Base-by-base conservation (phyloP, 2,329 filamentous ascomycete genomes). In the Colletotrichum theobromicola region DNA sequence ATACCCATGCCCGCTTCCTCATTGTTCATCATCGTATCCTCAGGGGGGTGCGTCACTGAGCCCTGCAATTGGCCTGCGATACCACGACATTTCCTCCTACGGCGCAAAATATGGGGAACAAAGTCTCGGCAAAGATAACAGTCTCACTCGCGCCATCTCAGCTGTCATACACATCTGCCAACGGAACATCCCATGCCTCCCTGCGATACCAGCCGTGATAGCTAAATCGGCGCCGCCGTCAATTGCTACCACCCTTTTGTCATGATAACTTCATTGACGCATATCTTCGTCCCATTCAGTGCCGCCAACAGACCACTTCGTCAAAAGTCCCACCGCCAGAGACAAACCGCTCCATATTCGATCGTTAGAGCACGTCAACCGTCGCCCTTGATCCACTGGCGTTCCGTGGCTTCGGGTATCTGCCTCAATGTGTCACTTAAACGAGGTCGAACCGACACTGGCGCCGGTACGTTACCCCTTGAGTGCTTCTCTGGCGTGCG, bases 111-210 rank as follows among this genome's bases (percentile, higher is more conserved):
- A 72, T 72, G 72, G 72, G 42, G 72, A 72, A 63, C 6, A 67
- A 67, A 67, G 72, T 72, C 72, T 74, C 34, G 72, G 72, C 72
- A 74, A 74, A 74, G 72, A 74, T 74, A 74, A 74, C 72, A 55
- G 24, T 62, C 42, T 62, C 30, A 66, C 62, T 58, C 62, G 8
- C 28, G 10, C 15, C 18, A 62, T 63, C 21, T 42, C 42, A n/a
- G 10, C n/a, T 53, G 61, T 73, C 70, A 73, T 70, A 50, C 32
- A 16, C 46, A 63, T 69, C 65, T 73, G 70, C 70, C 30, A 70
- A 65, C 46, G 46, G 26, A n/a, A 61, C 28, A 63, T 26, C 30
- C 60, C 32, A 63, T 30, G 15, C 35, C 34, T 32, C 35, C 50
- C 34, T 12, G 34, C 72, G 61, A 67, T 67, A 72, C 46, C 72